Evolutionary conservation across 2,329 filamentous ascomycete genomes (phyloP).

Genomic region (Ceratocystiopsis sp.): DNA sequence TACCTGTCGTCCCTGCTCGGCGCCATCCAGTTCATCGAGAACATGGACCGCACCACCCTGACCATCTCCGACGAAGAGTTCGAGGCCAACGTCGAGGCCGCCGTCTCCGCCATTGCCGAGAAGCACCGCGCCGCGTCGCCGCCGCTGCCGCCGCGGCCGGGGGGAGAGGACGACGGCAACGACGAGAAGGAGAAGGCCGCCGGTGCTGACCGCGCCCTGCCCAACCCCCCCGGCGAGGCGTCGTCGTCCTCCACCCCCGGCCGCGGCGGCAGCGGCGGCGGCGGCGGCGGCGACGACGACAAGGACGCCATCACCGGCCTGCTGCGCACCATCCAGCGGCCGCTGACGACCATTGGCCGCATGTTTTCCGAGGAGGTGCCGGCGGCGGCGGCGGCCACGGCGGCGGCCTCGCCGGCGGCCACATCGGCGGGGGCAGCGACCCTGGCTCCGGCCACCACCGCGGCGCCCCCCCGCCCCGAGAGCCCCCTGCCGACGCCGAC

Average conservation of each 20-base stretch:
- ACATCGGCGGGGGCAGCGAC: neutral
- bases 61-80: conserved; percentile 94
- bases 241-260: too few species aligned
- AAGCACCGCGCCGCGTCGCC: conserved; percentile 49
- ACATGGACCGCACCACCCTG: conserved; percentile 79
- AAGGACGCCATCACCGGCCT: conserved; percentile 70
- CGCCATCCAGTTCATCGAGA: conserved; percentile 92
- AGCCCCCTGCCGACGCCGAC: conserved; percentile 11
- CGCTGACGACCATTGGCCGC: conserved; percentile 77
- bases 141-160: conserved; percentile 20
- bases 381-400: conserved; percentile 17
- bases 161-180: conserved; percentile 23
- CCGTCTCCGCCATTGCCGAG: conserved; percentile 89
- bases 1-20: conserved; percentile 94
- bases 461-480: neutral
- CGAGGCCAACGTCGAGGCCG: conserved; percentile 87
- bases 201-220: too few species aligned
- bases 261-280: conserved; percentile 21
- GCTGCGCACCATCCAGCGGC: conserved; percentile 77
- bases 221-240: too few species aligned
- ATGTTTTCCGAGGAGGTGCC: conserved; percentile 66
- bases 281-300: conserved; percentile 41
- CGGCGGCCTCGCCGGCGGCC: neutral
- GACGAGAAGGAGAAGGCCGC: too few species aligned
- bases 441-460: neutral